Evolutionary conservation across 192 early-diverging fungal species (phyloP), one percentile per base, ranked within the genome.

Genomic region (Dissophora globulifera): DNA sequence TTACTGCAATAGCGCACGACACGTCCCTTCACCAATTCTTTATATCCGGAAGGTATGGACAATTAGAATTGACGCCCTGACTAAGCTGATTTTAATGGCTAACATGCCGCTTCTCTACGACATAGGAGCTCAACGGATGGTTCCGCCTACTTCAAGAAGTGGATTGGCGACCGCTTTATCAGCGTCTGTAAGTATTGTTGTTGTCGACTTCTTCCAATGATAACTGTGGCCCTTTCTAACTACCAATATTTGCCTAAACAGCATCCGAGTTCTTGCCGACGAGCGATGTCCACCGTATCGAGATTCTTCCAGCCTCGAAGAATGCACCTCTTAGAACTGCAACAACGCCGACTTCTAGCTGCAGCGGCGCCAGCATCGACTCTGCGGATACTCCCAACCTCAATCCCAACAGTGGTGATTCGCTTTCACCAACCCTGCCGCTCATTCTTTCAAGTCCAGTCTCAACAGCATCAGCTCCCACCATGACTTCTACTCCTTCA

Each of bases 91-190:
- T n/a, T n/a, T n/a, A n/a, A n/a, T n/a, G n/a, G n/a, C n/a, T n/a
- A n/a, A n/a, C n/a, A n/a, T n/a, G n/a, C n/a, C n/a, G n/a, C n/a
- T n/a, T n/a, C n/a, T n/a, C n/a, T n/a, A n/a, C n/a, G n/a, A n/a
- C 22, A 2, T 55, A 69, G 59, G 30, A 71, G 53, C 17, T 26
- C 54, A 4, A 26, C 19, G 2, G 69, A 71, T 52, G 79, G 63
- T 4, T 47, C 74, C 13, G 70, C 84, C 1, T 90, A 88, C 45
- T 75, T 90, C 38, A 70, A 63, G 52, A 81, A 84, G 49, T 90
- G 78, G 62, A 81, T 82, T 55, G 87, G 87, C 16, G 23, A 55
- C 3, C 54, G 78, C 13, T 80, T 87, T 25, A 58, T 47, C 17
- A 45, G 53, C 17, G 72, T 83, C 0, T 68, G 68, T 71, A 62